phyloP scores from a whole-genome alignment of 2,329 filamentous ascomycete species.

The Biscogniauxia marginata region DNA sequence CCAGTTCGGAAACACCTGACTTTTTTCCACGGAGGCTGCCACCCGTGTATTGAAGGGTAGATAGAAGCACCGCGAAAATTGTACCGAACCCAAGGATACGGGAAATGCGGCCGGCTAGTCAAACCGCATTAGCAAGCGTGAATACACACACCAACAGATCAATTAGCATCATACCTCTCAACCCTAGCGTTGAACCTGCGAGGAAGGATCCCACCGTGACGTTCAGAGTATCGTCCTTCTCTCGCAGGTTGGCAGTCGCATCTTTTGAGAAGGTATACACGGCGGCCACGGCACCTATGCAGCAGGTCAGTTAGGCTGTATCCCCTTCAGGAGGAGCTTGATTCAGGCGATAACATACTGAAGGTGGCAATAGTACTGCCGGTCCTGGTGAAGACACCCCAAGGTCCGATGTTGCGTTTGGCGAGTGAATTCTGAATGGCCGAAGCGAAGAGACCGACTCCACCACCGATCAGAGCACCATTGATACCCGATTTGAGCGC shows the following conservation, averaged over 20 bases:
- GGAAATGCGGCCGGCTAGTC: conserved; percentile 59
- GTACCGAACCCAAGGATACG: conserved; percentile 62
- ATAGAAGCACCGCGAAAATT: conserved; percentile 53
- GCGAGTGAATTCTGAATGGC: conserved; percentile 84
- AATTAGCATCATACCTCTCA: conserved; percentile 61
- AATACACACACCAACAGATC: neutral
- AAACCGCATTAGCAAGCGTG: conserved; percentile 5
- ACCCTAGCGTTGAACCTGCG: conserved; percentile 68
- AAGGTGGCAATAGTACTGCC: conserved; percentile 71
- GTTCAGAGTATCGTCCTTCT: conserved; percentile 80
- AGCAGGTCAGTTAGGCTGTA: conserved; percentile 11
- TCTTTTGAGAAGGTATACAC: conserved; percentile 75
- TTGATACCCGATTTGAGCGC: conserved; percentile 66
- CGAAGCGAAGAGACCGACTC: conserved; percentile 68
- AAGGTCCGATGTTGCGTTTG: conserved; percentile 76
- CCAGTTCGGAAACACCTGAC: conserved; percentile 52
- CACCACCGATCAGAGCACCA: conserved; percentile 63
- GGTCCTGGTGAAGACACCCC: conserved; percentile 76
- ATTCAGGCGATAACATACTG: conserved; percentile 31
- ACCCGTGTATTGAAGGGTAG: conserved; percentile 62
- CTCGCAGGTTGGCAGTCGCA: conserved; percentile 78
- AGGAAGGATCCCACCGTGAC: conserved; percentile 73
- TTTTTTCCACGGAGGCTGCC: conserved; percentile 53
- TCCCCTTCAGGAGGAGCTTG: neutral
- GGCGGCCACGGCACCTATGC: conserved; percentile 66